Conservation (phyloP, 2,329 filamentous ascomycete genomes). For the Cladosporium sp. region DNA sequence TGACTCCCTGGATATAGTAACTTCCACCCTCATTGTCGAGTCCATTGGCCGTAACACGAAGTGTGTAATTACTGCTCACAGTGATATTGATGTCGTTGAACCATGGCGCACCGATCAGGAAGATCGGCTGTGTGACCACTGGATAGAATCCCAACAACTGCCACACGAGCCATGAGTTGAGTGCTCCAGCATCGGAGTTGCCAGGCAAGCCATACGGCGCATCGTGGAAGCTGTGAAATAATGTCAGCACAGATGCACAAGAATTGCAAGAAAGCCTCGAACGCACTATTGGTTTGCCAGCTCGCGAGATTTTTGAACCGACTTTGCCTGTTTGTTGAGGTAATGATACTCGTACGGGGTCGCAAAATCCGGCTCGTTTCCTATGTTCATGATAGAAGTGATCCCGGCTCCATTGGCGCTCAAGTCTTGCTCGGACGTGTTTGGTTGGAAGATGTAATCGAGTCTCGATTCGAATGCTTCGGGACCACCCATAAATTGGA, state of each 20-base stretch:
- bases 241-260: constrained; percentile 13
- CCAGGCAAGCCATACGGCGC: constrained; percentile 29
- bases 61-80: constrained; percentile 27
- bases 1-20: constrained; percentile 52
- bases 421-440: constrained; percentile 31
- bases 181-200: constrained; percentile 31
- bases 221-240: constrained; percentile 20
- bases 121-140: constrained; percentile 47
- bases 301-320: constrained; percentile 21
- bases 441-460: constrained; percentile 40
- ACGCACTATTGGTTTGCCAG: constrained; percentile 26
- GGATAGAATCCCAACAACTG: constrained; percentile 33
- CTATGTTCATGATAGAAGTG: constrained; percentile 34
- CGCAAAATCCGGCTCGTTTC: constrained; percentile 32
- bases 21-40: constrained; percentile 37
- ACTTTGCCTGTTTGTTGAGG: constrained; percentile 29
- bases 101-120: constrained; percentile 33
- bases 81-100: constrained; percentile 29
- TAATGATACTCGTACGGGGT: constrained; percentile 33
- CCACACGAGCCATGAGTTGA: constrained; percentile 30
- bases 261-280: not conserved
- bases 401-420: constrained; percentile 35
- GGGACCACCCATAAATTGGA: constrained; percentile 40
- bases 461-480: constrained; percentile 37
- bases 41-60: constrained; percentile 46